These are phyloP conservation scores for Pythium periplocum DNA, from an alignment of 352 stramenopile species.

Conservation along the genomic window DNA sequence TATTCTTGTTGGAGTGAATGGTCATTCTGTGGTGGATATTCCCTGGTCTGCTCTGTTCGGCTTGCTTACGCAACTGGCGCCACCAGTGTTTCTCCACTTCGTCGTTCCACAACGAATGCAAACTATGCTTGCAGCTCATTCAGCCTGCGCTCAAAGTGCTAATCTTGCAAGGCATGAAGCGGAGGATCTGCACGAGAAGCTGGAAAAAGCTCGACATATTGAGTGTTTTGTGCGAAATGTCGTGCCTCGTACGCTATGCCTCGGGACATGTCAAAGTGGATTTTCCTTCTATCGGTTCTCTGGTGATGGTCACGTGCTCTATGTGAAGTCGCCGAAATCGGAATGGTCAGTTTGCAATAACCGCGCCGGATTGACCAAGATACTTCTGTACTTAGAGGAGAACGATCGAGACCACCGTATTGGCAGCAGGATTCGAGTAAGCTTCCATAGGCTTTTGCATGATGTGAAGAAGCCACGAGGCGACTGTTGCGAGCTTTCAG, in stretches of 20 bases:
- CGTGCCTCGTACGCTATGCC: conserved; percentile 50
- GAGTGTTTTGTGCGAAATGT: conserved; percentile 60
- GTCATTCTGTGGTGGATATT: conserved; percentile 23
- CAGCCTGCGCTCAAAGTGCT: conserved; percentile 45
- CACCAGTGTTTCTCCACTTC: conserved; percentile 49
- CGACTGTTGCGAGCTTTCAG: neutral
- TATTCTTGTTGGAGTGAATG: conserved; percentile 61
- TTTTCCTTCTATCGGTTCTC: conserved; percentile 68
- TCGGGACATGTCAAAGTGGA: conserved; percentile 46
- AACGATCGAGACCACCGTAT: conserved; percentile 2
- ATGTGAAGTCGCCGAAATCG: conserved; percentile 34
- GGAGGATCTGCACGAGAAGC: conserved; percentile 33
- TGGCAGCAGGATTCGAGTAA: conserved; percentile 9
- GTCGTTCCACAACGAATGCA: conserved; percentile 15
- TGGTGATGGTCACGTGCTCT: conserved; percentile 49
- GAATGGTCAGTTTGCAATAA: conserved; percentile 42
- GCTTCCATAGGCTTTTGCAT: neutral
- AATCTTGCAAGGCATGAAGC: conserved; percentile 69
- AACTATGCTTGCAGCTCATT: conserved; percentile 44
- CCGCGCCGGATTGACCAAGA: conserved; percentile 20
- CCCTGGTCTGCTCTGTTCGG: conserved; percentile 10
- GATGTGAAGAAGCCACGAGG: neutral
- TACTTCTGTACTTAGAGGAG: conserved; percentile 53
- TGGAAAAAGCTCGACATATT: conserved; percentile 41
- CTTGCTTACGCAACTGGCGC: conserved; percentile 13